Evolutionary conservation across 2,329 filamentous ascomycete species (phyloP).

Genomic region (Aspergillus texensis): DNA sequence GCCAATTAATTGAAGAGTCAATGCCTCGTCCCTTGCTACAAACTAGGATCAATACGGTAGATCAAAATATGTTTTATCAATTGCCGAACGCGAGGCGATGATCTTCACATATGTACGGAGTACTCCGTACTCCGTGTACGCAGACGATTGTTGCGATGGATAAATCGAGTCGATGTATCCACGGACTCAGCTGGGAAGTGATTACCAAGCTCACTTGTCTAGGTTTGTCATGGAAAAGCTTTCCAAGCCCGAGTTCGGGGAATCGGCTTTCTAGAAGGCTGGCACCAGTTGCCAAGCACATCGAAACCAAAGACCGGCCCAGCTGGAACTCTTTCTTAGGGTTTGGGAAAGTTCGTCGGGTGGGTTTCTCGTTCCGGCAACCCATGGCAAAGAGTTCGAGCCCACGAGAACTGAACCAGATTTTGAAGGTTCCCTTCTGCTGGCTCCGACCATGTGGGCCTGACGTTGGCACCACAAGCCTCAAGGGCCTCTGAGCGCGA

Average conservation of each 20-base stretch:
- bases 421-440: constrained; percentile 10
- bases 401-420: constrained; percentile 11
- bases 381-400: not conserved
- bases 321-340: not conserved
- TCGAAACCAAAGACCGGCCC: not conserved
- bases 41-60: not conserved
- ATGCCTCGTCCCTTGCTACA: not conserved
- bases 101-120: not conserved
- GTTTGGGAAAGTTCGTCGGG: not conserved
- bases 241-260: not conserved
- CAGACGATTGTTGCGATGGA: not conserved
- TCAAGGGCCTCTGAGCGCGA: not conserved
- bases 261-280: not conserved
- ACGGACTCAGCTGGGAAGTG: not conserved
- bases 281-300: constrained; percentile 8
- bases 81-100: not conserved
- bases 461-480: constrained; percentile 23
- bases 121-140: not conserved
- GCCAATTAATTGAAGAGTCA: too few species aligned
- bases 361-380: not conserved
- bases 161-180: not conserved
- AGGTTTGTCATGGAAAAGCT: not conserved
- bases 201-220: not conserved
- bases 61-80: not conserved
- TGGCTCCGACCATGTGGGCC: constrained; percentile 29